Percentiles rank a stretch among this genome's conserved stretches.
Evolutionary conservation across 768 basidiomycete genomes (phyloP).

Genomic region (Hemileccinum impolitum): DNA sequence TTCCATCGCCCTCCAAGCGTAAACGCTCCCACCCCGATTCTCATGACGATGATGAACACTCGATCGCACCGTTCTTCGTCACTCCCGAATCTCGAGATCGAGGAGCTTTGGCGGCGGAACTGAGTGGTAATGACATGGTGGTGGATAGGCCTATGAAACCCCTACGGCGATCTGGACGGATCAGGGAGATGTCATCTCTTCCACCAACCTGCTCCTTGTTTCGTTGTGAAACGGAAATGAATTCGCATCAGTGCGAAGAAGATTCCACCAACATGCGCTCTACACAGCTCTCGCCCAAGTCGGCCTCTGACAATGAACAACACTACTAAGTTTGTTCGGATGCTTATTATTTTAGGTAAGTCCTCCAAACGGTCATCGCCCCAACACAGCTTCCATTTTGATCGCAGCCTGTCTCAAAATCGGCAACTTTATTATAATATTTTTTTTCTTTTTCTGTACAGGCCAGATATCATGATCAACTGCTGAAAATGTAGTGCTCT

Average conservation of each 20-base stretch:
- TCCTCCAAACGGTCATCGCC: slow-evolving; percentile 5
- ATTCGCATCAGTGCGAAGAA: slow-evolving; percentile 23
- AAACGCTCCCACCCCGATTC: slow-evolving; percentile 24
- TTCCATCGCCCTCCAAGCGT: slow-evolving; percentile 37
- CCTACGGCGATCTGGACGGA: slow-evolving; percentile 32
- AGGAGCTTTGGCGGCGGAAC: slow-evolving; percentile 19
- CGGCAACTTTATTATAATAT: slow-evolving; percentile 14
- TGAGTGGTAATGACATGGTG: slow-evolving; percentile 26
- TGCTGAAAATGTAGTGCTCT: slow-evolving; percentile 22
- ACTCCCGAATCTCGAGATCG: slow-evolving; percentile 24
- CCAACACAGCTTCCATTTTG: slow-evolving; percentile 18
- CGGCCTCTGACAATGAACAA: slow-evolving; percentile 24
- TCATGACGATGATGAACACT: slow-evolving; percentile 18
- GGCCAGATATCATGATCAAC: slow-evolving; percentile 12
- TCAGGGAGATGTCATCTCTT: slow-evolving; percentile 27
- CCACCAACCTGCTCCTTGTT: slow-evolving; percentile 21
- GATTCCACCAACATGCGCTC: slow-evolving; percentile 17
- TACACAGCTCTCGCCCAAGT: slow-evolving; percentile 18
- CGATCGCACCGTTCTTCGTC: slow-evolving; percentile 15
- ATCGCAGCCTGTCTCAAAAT: slow-evolving; percentile 18
- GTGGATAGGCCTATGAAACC: slow-evolving; percentile 37
- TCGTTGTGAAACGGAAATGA: slow-evolving; percentile 33
- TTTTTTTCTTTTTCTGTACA: slow-evolving; percentile 15
- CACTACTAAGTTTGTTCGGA: slow-evolving; percentile 17
- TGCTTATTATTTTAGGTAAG: slow-evolving; percentile 27